Base-by-base conservation (phyloP, 179 eudicot species). In the Gypsophila paniculata region DNA sequence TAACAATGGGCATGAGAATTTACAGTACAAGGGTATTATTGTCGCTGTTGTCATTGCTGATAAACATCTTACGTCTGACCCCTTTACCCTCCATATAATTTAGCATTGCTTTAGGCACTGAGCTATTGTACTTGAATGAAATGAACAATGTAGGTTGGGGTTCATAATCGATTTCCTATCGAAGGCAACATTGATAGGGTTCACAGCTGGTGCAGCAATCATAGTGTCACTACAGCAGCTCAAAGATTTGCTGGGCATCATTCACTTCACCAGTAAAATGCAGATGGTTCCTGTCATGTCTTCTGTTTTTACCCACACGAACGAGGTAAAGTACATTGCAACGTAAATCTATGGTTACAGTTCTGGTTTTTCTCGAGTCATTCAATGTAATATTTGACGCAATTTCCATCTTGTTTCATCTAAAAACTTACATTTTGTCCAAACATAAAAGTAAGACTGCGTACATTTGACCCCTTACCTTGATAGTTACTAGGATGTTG, bases 201-300 rank as follows among this genome's bases (percentile, higher is more conserved):
- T 91, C 80, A 91, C 90, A 93, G 97, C 90, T 52, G 97, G 97
- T 53, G 97, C 97, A 39, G 97, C 97, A 14, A 83, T 90, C 23
- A 84, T 91, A 63, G 97, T 91, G 42, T 91, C 93, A 51, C 88
- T 92, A 65, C 98, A 92, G 72, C 98, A 90, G 72, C 85, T 90
- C 15, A 90, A 92, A 76, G 80, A 87, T 23, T 82, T 92, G 72
- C 89, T 92, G 55, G 98, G 98, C 48, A 86, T 92, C 25, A 70
- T 53, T 32, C 82, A 90, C 77, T 92, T 92, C 75, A 92, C 96
- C 68, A 85, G 72, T 61, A 77, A 92, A 75, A 92, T 90, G 96
- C 81, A 87, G 46, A 68, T 92, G 38, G 82, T 90, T 48, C 89
- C 98, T 76, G 96, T 90, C 57, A 63, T 90, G 75, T 74, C 78